A percentile compares a stretch with the other conserved stretches of the same genome.
Evolutionary conservation across 2,329 filamentous ascomycete genomes (phyloP).

Genomic region (Byssothecium circinans): DNA sequence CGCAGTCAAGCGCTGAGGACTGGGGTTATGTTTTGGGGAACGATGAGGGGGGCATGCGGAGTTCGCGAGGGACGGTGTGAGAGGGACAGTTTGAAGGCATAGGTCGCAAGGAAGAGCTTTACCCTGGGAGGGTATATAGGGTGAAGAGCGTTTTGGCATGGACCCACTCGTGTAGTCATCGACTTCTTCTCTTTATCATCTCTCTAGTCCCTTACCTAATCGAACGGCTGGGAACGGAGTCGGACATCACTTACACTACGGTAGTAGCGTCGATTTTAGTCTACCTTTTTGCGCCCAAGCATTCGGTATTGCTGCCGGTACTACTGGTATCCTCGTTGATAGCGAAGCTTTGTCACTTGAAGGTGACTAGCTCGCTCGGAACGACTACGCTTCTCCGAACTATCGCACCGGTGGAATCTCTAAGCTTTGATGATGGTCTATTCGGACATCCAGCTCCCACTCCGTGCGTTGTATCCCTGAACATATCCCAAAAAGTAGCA

Average conservation of each 20-base stretch:
- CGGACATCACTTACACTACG: neutral
- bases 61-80: neutral
- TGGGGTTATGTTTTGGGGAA: neutral
- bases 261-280: neutral
- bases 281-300: neutral
- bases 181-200: neutral
- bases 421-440: conserved; percentile 21
- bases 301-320: neutral
- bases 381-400: neutral
- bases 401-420: neutral
- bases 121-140: neutral
- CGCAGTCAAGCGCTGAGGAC: neutral
- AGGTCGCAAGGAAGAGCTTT: too few relatives aligned
- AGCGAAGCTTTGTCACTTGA: neutral
- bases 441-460: conserved; percentile 24
- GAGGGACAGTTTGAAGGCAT: neutral
- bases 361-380: neutral
- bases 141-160: conserved; percentile 1
- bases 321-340: neutral
- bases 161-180: conserved; percentile 2
- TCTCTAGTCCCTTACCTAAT: too few relatives aligned
- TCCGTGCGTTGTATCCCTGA: conserved; percentile 17
- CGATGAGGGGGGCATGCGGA: neutral
- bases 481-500: neutral
- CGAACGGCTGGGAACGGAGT: neutral